These are phyloP conservation scores for Isatis lusitanica DNA, from an alignment of 441 rosid species.

Conservation along the genomic window DNA sequence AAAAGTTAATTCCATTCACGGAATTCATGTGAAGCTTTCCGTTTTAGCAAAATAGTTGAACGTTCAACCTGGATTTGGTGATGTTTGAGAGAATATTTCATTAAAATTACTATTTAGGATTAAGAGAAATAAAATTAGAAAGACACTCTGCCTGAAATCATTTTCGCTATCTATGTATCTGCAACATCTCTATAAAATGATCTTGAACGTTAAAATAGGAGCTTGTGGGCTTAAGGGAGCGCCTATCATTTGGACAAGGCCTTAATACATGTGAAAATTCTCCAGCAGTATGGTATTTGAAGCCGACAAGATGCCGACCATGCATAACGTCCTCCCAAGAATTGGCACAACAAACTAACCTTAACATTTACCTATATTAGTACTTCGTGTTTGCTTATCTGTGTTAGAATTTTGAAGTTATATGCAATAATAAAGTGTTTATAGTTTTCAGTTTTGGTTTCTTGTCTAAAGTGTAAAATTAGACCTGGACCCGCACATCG, in stretches of 20 bases:
- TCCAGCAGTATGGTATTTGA: neutral
- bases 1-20: too few species aligned
- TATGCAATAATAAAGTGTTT: neutral
- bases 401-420: neutral
- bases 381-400: neutral
- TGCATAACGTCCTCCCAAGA: neutral
- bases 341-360: constrained; percentile 4
- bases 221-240: neutral
- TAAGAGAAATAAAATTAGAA: neutral
- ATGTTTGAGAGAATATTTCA: neutral
- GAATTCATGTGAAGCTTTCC: too few species aligned
- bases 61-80: neutral
- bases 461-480: too few species aligned
- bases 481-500: too few species aligned
- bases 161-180: neutral
- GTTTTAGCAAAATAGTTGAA: too few species aligned
- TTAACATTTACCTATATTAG: neutral
- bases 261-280: neutral
- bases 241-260: neutral
- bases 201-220: neutral
- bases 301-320: neutral
- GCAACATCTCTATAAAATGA: neutral
- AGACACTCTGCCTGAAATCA: neutral
- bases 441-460: neutral
- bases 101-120: neutral